Evolutionary conservation across 768 basidiomycete genomes (phyloP), one percentile per base, ranked within the genome.

Genomic region (Crepidotus variabilis): DNA sequence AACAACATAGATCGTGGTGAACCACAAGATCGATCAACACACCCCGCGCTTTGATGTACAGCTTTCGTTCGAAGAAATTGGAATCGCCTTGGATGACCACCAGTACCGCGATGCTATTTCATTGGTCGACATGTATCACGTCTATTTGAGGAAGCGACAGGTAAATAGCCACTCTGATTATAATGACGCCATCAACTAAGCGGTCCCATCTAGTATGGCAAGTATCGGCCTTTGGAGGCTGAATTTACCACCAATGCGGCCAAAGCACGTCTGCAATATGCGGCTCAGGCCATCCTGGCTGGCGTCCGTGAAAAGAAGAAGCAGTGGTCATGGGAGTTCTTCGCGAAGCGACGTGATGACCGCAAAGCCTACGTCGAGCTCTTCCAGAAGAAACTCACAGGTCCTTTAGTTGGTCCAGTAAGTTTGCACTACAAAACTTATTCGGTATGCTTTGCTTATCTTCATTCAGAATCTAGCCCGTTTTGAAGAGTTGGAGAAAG

Each of bases 21-120:
- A 95, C 65, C 86, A 92, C 61, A 85, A 82, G 65, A 75, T 85
- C 55, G 83, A 89, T 63, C 79, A 79, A 48, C 77, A 84, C 56
- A 90, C 81, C 2, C 94, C 97, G 23, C 87, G 88, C 35, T 91
- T 92, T 59, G 94, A 98, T 64, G 83, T 92, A 2, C 86, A 91
- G 62, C 78, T 98, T 32, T 73, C 88, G 16, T 98, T 98, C 68
- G 86, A 97, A 61, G 92, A 98, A 70, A 94, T 99, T 51, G 94
- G 90, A 7, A 85, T 98, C 55, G 82, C 88, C 20, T 75, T 99
- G 49, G 96, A 99, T 68, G 86, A 93, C 60, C 84, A 94, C 61
- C 97, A 99, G 71, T 99, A 98, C 68, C 84, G 92, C 52, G 94
- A 98, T 69, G 84, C 82, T 21, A 92, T 98, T 56, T 95, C 92